These are phyloP conservation scores for Microdochium nivale DNA, from an alignment of 2,329 filamentous ascomycete species.

Conservation along the genomic window DNA sequence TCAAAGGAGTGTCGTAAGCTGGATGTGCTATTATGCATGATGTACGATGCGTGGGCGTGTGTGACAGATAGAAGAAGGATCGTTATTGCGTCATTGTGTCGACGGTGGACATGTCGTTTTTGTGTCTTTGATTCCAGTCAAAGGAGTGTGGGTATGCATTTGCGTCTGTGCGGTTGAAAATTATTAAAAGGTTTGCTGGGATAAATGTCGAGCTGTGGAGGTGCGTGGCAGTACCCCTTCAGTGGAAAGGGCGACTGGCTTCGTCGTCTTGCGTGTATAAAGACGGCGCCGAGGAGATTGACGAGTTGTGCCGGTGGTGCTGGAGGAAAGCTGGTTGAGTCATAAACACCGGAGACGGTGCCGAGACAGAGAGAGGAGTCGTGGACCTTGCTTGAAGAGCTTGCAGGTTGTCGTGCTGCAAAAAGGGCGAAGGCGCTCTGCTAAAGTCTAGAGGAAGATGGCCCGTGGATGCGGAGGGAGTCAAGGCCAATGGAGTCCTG, in stretches of 20 bases:
- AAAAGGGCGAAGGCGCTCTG: slow-evolving; percentile 34
- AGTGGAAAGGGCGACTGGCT: slow-evolving; percentile 6
- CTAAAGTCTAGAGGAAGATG: slow-evolving; percentile 33
- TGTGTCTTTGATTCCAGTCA: slow-evolving; percentile 22
- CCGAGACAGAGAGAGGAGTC: slow-evolving; percentile 21
- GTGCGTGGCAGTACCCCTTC: background rate
- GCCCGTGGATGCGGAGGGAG: slow-evolving; percentile 31
- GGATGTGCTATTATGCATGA: slow-evolving; percentile 19
- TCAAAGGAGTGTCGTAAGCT: slow-evolving; percentile 28
- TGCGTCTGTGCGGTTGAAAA: slow-evolving; percentile 20
- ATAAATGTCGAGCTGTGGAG: background rate
- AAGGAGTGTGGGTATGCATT: slow-evolving; percentile 26
- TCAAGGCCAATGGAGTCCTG: slow-evolving; percentile 33
- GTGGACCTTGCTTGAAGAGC: slow-evolving; percentile 28
- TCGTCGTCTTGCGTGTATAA: slow-evolving; percentile 27
- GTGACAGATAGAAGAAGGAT: slow-evolving; percentile 18
- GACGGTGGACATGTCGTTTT: slow-evolving; percentile 19
- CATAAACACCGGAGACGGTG: slow-evolving; percentile 23
- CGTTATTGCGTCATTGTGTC: slow-evolving; percentile 24
- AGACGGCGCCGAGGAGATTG: slow-evolving; percentile 20
- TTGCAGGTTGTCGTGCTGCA: slow-evolving; percentile 33
- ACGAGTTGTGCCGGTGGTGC: slow-evolving; percentile 24
- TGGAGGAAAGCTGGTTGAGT: slow-evolving; percentile 23
- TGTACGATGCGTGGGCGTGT: slow-evolving; percentile 16
- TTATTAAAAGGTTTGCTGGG: slow-evolving; percentile 12